phyloP scores from a whole-genome alignment of 108 stramenopile species.

The Stephanodiscus triporus region DNA sequence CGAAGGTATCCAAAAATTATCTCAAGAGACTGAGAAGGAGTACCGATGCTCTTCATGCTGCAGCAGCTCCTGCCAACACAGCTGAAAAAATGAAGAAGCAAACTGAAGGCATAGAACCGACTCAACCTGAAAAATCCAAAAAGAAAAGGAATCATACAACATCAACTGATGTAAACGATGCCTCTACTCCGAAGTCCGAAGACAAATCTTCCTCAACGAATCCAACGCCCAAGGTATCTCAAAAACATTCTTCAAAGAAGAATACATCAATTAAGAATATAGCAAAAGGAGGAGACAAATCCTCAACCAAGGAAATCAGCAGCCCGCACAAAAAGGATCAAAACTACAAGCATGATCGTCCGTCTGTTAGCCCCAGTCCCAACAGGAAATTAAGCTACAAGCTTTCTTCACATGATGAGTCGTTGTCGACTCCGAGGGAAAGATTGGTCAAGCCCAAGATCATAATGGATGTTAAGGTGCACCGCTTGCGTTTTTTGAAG shows the following conservation, averaged over 20 bases:
- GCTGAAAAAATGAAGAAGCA: not conserved
- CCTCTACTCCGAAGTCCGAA: not conserved
- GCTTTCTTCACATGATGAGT: not conserved
- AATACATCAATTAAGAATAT: slow-evolving; percentile 7
- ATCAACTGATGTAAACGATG: not conserved
- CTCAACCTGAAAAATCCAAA: not conserved
- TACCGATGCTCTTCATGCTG: not conserved
- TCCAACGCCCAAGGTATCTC: not conserved
- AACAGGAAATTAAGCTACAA: not conserved
- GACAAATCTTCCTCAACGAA: not conserved
- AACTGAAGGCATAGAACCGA: not conserved
- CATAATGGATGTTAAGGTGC: slow-evolving; percentile 63
- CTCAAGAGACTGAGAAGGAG: not conserved
- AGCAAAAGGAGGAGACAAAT: not conserved
- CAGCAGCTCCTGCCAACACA: not conserved
- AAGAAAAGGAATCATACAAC: not conserved
- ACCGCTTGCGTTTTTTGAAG: slow-evolving; percentile 73
- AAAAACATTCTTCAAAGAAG: slow-evolving; percentile 13
- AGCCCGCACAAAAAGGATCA: slow-evolving; percentile 16
- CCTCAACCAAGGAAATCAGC: not conserved
- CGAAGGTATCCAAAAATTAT: not conserved
- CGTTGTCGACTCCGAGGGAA: not conserved
- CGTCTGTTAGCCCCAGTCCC: slow-evolving; percentile 10
- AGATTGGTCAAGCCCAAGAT: slow-evolving; percentile 20
- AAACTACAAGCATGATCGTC: slow-evolving; percentile 12